Base-by-base conservation (phyloP, 2,329 filamentous ascomycete species). In the Cordyceps fumosorosea region DNA sequence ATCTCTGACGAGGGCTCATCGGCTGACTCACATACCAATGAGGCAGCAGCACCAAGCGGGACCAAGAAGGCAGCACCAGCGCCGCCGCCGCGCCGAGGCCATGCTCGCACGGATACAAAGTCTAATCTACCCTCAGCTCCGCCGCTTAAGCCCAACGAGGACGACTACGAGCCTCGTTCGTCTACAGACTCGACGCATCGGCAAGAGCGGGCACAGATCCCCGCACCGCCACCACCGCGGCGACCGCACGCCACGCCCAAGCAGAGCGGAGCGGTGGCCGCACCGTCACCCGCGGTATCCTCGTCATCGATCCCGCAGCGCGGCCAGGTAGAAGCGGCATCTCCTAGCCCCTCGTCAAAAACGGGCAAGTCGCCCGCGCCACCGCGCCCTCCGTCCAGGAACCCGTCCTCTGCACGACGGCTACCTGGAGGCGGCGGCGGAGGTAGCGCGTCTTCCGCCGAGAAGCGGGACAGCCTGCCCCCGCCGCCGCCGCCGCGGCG, bases 151-250 rank as follows among this genome's bases (percentile, higher is more conserved):
- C 57, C 55, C 61, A 29, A 24, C 26, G 69, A 73, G 3, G 76
- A 78, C 6, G 76, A 81, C 12, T 71, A 74, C 6, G 72, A 76
- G 18, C 73, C 76, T 5, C 77, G 81, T 3, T 79, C 80, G 11
- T 84, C 82, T 0, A 60, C 78, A 10, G 81, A 83, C n/a, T 84
- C 81, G 8, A 75, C 71, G 5, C 71, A 75, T 5, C 76, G 79
- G 8, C 72, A 80, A 4, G 79, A 79, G 22, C 57, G 57, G 3
- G 48, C 40, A 2, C 24, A 47, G 1, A 48, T 54, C 5, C 58
- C 58, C n/a, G 78, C 80, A 10, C 83, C 84, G 18, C 83, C 84
- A 20, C 83, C 84, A 1, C 81, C 84, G 10, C 77, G 83, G 51
- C 77, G 84, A 34, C 78, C 78, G 7, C 74, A 74, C 37, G 75